These are phyloP conservation scores for Fusarium sp. DNA, from an alignment of 2,329 filamentous ascomycete genomes.

Conservation along the genomic window DNA sequence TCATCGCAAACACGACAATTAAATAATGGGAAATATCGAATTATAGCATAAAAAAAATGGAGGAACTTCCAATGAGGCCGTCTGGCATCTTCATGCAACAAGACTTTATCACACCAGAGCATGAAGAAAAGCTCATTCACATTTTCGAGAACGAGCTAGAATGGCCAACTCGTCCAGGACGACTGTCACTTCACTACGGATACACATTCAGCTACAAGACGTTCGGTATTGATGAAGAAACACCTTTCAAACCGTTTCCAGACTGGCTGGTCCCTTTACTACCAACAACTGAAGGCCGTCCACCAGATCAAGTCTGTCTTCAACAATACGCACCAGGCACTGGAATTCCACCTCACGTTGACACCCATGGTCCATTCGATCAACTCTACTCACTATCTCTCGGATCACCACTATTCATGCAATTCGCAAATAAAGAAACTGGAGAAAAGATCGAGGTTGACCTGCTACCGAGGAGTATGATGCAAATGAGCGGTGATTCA, in stretches of 20 bases:
- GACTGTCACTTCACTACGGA: conserved; percentile 66
- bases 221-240: conserved; percentile 64
- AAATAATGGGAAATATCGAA: fast-evolving
- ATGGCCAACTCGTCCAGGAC: conserved; percentile 60
- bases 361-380: conserved; percentile 64
- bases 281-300: conserved; percentile 57
- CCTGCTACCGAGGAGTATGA: conserved; percentile 62
- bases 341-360: conserved; percentile 71
- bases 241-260: conserved; percentile 64
- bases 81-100: conserved; percentile 58
- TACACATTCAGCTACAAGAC: conserved; percentile 71
- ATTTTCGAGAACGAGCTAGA: conserved; percentile 58
- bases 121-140: conserved; percentile 59
- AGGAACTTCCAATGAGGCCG: conserved; percentile 46
- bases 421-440: conserved; percentile 52
- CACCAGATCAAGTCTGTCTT: conserved; percentile 69
- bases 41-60: conserved; percentile 38
- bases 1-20: no score
- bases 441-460: conserved; percentile 58
- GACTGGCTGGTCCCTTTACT: conserved; percentile 64
- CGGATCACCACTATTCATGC: conserved; percentile 59
- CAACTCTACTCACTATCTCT: conserved; percentile 61
- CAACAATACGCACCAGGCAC: conserved; percentile 71
- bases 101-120: conserved; percentile 60
- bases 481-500: conserved; percentile 63